These are phyloP conservation scores for Sporobolomyces phaffii DNA, from an alignment of 768 basidiomycete genomes.

Conservation along the genomic window DNA sequence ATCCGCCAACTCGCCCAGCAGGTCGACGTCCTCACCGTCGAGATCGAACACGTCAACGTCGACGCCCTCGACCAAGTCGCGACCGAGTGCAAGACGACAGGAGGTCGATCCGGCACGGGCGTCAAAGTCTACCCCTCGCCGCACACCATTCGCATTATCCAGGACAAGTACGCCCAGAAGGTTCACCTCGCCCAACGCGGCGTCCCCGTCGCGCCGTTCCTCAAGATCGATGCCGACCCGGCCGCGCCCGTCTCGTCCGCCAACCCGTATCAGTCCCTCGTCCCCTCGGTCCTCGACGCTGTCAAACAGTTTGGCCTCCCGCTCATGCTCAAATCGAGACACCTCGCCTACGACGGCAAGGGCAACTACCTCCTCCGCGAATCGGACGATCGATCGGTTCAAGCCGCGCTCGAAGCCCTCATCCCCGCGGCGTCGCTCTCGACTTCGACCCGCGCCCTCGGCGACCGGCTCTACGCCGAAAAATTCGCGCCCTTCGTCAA, in stretches of 20 bases:
- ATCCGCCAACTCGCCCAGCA: slow-evolving; percentile 71
- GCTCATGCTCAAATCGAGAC: slow-evolving; percentile 92
- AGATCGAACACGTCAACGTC: slow-evolving; percentile 93
- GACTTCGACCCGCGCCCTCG: slow-evolving; percentile 53
- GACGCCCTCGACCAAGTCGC: slow-evolving; percentile 62
- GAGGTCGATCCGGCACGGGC: slow-evolving; percentile 40
- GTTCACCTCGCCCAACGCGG: slow-evolving; percentile 54
- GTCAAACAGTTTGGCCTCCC: slow-evolving; percentile 64
- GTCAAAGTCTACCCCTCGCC: slow-evolving; percentile 67
- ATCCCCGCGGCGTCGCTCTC: slow-evolving; percentile 31
- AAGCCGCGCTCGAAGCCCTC: slow-evolving; percentile 49
- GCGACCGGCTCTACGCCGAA: slow-evolving; percentile 78
- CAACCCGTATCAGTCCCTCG: slow-evolving; percentile 26
- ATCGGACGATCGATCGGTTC: slow-evolving; percentile 52
- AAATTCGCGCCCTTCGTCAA: slow-evolving; percentile 81
- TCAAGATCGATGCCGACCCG: slow-evolving; percentile 56
- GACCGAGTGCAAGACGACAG: slow-evolving; percentile 28
- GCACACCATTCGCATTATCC: slow-evolving; percentile 73
- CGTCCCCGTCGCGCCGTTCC: slow-evolving; percentile 58
- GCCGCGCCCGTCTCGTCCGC: slow-evolving; percentile 36
- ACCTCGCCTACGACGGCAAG: slow-evolving; percentile 88
- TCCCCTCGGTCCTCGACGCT: slow-evolving; percentile 39
- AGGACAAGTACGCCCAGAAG: slow-evolving; percentile 68
- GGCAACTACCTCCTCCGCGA: slow-evolving; percentile 77
- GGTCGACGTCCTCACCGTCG: slow-evolving; percentile 84